Conservation (phyloP, 1,139 yeast genomes). For the Scheffersomyces lignicola region DNA sequence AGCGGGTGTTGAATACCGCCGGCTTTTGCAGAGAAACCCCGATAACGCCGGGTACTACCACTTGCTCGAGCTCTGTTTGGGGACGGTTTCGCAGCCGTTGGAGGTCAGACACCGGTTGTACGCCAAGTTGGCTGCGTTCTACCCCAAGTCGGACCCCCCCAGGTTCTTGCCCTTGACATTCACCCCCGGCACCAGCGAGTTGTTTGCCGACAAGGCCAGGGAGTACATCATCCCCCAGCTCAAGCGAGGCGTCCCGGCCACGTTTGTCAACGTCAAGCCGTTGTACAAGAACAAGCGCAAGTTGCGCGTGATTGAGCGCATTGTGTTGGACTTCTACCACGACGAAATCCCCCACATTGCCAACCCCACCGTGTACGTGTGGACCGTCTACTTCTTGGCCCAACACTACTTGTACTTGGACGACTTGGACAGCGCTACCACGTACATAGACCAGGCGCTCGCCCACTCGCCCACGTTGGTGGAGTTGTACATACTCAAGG, state of each 20-base stretch:
- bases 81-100: constrained; percentile 33
- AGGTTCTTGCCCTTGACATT: constrained; percentile 75
- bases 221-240: constrained; percentile 63
- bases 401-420: constrained; percentile 69
- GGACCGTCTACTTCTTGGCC: constrained; percentile 81
- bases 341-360: constrained; percentile 22
- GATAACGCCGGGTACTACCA: constrained; percentile 69
- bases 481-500: constrained; percentile 78
- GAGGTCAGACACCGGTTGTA: constrained; percentile 57
- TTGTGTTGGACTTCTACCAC: constrained; percentile 52
- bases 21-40: constrained; percentile 80
- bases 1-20: constrained; percentile 69
- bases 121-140: constrained; percentile 61
- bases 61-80: constrained; percentile 64
- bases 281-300: constrained; percentile 59
- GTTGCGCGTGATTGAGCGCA: constrained; percentile 47
- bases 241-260: constrained; percentile 83
- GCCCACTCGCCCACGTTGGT: constrained; percentile 79
- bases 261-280: constrained; percentile 83
- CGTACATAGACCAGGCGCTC: constrained; percentile 63
- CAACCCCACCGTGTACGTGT: constrained; percentile 58
- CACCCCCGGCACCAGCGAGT: constrained; percentile 42
- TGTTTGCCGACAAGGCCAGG: constrained; percentile 45
- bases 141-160: constrained; percentile 86
- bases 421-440: constrained; percentile 52